Conservation (phyloP, 176 grass and related monocot genomes). For the Oryza meridionalis region DNA sequence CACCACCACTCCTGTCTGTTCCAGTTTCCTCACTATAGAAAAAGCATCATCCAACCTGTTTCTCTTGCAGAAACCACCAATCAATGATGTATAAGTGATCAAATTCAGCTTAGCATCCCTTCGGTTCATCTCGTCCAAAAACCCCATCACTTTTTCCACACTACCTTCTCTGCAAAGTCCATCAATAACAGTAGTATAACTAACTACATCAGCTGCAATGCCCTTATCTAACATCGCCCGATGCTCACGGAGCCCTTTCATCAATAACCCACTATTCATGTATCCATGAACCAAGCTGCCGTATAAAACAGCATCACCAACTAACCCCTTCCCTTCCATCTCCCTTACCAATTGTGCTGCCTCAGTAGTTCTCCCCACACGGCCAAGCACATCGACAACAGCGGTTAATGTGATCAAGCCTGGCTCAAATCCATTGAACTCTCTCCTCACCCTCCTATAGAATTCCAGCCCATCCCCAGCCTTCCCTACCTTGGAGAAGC, state of each 20-base stretch:
- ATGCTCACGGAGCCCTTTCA: constrained; percentile 62
- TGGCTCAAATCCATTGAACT: constrained; percentile 46
- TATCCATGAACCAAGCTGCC: constrained; percentile 64
- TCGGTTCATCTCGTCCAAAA: constrained; percentile 60
- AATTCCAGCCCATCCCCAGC: constrained; percentile 49
- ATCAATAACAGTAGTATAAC: constrained; percentile 69
- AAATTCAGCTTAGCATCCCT: constrained; percentile 57
- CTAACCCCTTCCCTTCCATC: constrained; percentile 53
- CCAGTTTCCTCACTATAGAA: constrained; percentile 55
- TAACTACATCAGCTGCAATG: constrained; percentile 57
- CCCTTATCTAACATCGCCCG: constrained; percentile 60
- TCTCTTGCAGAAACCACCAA: constrained; percentile 79
- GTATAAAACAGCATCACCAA: constrained; percentile 58
- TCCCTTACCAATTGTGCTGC: constrained; percentile 45
- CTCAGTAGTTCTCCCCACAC: constrained; percentile 55
- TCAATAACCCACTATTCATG: constrained; percentile 54
- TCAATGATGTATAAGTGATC: constrained; percentile 73
- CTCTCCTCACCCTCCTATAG: constrained; percentile 50
- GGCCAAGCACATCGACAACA: constrained; percentile 48
- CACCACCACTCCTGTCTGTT: constrained; percentile 54
- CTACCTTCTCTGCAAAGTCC: constrained; percentile 72
- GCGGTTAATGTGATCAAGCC: constrained; percentile 63
- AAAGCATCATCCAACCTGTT: constrained; percentile 70
- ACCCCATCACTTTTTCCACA: constrained; percentile 77
- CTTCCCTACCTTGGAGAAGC: constrained; percentile 54